Percentiles rank a stretch among this genome's conserved stretches.
These are phyloP conservation scores for Nymphaea thermarum DNA, from an alignment of 164 flowering plant species.

Conservation along the genomic window DNA sequence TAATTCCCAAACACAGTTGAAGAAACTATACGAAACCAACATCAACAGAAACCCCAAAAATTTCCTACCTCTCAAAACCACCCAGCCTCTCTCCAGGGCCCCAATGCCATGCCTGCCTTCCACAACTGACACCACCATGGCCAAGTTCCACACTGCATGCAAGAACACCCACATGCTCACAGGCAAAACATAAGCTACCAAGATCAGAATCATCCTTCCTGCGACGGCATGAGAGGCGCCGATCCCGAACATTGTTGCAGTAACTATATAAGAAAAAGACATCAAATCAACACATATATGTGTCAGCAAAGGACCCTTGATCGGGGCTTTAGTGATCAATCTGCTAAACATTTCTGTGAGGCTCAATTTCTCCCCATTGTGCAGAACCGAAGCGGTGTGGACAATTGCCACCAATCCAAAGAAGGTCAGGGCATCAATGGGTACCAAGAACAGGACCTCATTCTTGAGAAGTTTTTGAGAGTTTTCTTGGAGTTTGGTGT, in stretches of 20 bases:
- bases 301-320: not conserved
- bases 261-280: not conserved
- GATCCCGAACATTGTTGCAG: not conserved
- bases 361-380: not conserved
- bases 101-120: not conserved
- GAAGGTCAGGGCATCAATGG: not conserved
- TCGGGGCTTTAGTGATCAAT: not conserved
- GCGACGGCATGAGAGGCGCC: not conserved
- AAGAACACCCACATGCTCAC: not conserved
- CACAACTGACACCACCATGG: not conserved
- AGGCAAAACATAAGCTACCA: not conserved
- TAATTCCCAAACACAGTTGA: not conserved
- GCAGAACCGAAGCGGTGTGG: not conserved
- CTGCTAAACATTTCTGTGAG: not conserved
- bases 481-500: not conserved
- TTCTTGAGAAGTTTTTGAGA: not conserved
- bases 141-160: not conserved
- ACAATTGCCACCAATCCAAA: not conserved
- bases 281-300: not conserved
- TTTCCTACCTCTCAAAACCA: not conserved
- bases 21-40: not conserved
- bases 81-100: not conserved
- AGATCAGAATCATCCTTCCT: not conserved
- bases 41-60: not conserved
- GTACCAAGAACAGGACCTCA: not conserved